Percentiles rank a stretch among this genome's conserved stretches.
These are phyloP conservation scores for Psilocybe tampanensis DNA, from an alignment of 768 basidiomycete genomes.

Conservation along the genomic window DNA sequence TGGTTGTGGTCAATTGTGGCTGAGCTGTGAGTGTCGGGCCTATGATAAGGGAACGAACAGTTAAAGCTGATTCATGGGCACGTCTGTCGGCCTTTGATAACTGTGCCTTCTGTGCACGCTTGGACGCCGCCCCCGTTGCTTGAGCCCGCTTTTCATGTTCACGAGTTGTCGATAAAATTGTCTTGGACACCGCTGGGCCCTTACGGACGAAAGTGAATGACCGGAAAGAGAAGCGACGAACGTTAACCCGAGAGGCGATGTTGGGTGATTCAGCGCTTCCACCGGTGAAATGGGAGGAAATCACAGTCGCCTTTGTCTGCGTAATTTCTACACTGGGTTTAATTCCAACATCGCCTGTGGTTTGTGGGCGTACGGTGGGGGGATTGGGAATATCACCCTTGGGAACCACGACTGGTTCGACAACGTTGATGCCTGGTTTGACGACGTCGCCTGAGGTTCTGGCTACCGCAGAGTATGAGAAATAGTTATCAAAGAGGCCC, in stretches of 20 bases:
- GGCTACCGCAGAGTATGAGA: constrained; percentile 3
- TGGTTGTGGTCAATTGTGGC: constrained; percentile 40
- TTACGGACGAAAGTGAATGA: constrained; percentile 36
- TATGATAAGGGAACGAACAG: constrained; percentile 69
- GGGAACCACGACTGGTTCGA: background rate
- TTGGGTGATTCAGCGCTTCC: background rate
- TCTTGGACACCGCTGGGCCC: constrained; percentile 33
- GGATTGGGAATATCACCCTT: background rate
- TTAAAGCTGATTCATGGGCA: constrained; percentile 63
- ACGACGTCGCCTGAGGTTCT: background rate
- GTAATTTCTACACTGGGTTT: background rate
- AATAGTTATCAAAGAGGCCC: constrained; percentile 15
- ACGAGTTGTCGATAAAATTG: constrained; percentile 33
- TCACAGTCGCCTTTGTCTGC: background rate
- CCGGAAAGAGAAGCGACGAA: constrained; percentile 52
- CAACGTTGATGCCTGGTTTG: background rate
- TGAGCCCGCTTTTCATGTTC: constrained; percentile 44
- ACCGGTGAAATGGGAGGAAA: background rate
- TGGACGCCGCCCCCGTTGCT: constrained; percentile 17
- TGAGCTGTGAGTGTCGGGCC: constrained; percentile 45
- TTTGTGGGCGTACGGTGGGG: too few species aligned
- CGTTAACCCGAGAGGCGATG: background rate
- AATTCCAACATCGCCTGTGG: background rate
- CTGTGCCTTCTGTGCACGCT: constrained; percentile 12
- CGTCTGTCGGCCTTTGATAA: constrained; percentile 53